A percentile compares a stretch with the other conserved stretches of the same genome.
Evolutionary conservation across 805 yeast species (phyloP).

Genomic region (Zygoascus bituminiphila): DNA sequence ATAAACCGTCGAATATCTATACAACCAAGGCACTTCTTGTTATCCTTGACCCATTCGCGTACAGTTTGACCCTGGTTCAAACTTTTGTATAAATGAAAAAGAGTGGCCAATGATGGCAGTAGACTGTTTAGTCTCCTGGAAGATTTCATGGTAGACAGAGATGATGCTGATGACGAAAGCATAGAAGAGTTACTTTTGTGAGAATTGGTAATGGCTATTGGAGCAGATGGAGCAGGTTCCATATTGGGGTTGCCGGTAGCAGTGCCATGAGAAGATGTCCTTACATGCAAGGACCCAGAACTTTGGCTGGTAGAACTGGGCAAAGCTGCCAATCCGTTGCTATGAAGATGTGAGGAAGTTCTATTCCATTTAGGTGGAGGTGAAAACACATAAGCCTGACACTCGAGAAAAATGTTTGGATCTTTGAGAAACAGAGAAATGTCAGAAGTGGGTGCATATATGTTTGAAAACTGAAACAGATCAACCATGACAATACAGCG

Average conservation of each 20-base stretch:
- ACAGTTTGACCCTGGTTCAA: conserved; percentile 71
- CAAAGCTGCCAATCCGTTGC: background rate
- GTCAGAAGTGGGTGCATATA: conserved; percentile 80
- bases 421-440: conserved; percentile 62
- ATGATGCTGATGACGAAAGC: conserved; percentile 14
- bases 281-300: background rate
- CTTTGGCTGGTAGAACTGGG: conserved; percentile 2
- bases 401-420: conserved; percentile 62
- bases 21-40: conserved; percentile 46
- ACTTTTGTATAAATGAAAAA: conserved; percentile 69
- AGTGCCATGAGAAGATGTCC: background rate
- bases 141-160: conserved; percentile 18
- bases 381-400: conserved; percentile 67
- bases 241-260: background rate
- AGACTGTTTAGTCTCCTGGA: background rate
- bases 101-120: conserved; percentile 13
- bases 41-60: conserved; percentile 72
- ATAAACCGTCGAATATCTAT: conserved; percentile 81
- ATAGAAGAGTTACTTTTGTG: background rate
- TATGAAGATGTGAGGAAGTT: background rate
- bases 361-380: conserved; percentile 15
- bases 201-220: background rate
- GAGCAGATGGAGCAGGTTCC: background rate
- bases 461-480: conserved; percentile 80
- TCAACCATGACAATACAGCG: conserved; percentile 76